Percentiles rank a stretch among this genome's conserved stretches.
phyloP scores from a whole-genome alignment of 2,329 filamentous ascomycete species.

The Diaporthe ampelina region DNA sequence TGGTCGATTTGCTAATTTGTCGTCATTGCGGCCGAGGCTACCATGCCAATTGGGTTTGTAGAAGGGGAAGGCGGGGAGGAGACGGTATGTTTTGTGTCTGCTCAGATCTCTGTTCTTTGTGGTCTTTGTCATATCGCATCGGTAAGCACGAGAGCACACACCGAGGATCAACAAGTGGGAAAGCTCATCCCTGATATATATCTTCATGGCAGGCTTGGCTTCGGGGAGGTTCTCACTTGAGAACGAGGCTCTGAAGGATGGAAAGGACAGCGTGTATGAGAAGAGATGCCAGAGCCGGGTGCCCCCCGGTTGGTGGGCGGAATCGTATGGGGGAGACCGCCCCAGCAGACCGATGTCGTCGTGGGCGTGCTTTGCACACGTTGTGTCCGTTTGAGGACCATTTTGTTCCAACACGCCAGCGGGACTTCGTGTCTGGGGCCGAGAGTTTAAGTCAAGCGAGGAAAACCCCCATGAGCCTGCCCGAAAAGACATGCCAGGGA shows the following conservation, averaged over 20 bases:
- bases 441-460: not conserved
- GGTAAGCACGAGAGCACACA: constrained; percentile 26
- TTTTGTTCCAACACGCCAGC: too few species aligned
- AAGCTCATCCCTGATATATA: constrained; percentile 44
- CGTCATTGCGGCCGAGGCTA: constrained; percentile 44
- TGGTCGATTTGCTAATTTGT: constrained; percentile 41
- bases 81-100: constrained; percentile 43
- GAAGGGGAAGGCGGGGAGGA: constrained; percentile 2
- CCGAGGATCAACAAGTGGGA: constrained; percentile 39
- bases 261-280: not conserved
- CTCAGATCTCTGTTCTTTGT: constrained; percentile 55
- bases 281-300: not conserved
- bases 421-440: not conserved
- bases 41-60: constrained; percentile 16
- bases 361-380: too few species aligned
- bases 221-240: not conserved
- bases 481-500: too few species aligned
- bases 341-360: not conserved
- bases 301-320: not conserved
- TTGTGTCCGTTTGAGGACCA: not conserved
- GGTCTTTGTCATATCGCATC: constrained; percentile 42
- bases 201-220: constrained; percentile 46
- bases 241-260: not conserved
- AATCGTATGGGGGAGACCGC: not conserved
- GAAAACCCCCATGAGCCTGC: not conserved